Evolutionary conservation across 2,329 filamentous ascomycete genomes (phyloP).

Genomic region (Plectosphaerella cucumerina): DNA sequence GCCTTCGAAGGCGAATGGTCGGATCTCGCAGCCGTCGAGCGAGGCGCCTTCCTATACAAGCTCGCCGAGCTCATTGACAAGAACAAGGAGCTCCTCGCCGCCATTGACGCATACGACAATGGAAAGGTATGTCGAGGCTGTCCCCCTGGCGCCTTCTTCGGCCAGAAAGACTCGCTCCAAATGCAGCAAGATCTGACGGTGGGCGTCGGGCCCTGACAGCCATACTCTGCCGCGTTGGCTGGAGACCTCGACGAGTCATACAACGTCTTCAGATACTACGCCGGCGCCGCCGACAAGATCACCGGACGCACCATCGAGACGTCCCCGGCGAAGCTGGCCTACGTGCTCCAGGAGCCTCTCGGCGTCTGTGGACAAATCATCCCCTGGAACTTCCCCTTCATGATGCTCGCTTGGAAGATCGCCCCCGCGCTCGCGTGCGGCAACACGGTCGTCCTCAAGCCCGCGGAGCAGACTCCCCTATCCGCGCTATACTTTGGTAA

Average conservation of each 20-base stretch:
- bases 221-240: conserved; percentile 35
- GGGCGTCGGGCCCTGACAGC: not conserved
- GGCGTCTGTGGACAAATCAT: conserved; percentile 66
- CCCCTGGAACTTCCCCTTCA: conserved; percentile 57
- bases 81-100: conserved; percentile 46
- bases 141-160: not conserved
- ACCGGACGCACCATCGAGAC: conserved; percentile 65
- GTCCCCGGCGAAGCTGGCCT: conserved; percentile 58
- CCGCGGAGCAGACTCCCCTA: conserved; percentile 56
- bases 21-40: conserved; percentile 58
- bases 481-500: conserved; percentile 57
- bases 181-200: too few species aligned
- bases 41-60: conserved; percentile 66
- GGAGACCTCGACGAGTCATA: conserved; percentile 48
- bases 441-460: conserved; percentile 55
- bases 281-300: conserved; percentile 67
- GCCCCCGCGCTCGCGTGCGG: conserved; percentile 58
- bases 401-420: conserved; percentile 55
- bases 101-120: conserved; percentile 69
- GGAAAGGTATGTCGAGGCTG: conserved; percentile 33
- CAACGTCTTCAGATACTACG: conserved; percentile 58
- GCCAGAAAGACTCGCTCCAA: too few species aligned
- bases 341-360: conserved; percentile 63
- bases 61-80: conserved; percentile 67
- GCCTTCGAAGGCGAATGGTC: conserved; percentile 4